Evolutionary conservation across 305 asterid genomes (phyloP), one percentile per base, ranked within the genome.

Genomic region (Euphrasia arctica): DNA sequence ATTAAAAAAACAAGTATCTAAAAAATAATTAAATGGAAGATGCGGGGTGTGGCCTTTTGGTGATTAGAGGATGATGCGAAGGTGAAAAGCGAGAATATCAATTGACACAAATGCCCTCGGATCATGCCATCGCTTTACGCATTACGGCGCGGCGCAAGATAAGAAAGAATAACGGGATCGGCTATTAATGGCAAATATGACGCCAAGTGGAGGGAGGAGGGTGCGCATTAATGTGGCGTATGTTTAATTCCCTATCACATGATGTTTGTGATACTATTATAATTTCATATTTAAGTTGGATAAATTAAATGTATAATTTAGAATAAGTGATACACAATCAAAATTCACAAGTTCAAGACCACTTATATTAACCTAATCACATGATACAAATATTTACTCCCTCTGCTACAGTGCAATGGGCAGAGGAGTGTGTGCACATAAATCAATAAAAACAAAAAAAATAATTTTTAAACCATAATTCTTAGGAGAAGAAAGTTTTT

Each of bases 111-210:
- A 9, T 56, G 64, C 66, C 77, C 80, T 61, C 27, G 1, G 3
- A 56, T 1, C 10, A 5, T 15, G 55, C 61, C 34, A 45, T 60
- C 34, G 54, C 25, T 9, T 39, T 41, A 48, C 42, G 58, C 11
- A 50, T 68, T 65, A 60, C 72, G 74, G 78, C 77, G 75, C 78
- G 70, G 82, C 83, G 85, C 62, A 73, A 65, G 75, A 62, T 71
- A 70, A 68, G 73, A 47, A 47, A 68, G 73, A 47, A 47, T 47
- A 75, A 56, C 14, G 68, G 67, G 70, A 65, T 54, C 34, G 74
- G 79, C 70, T 79, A 77, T 79, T 78, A 74, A 79, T 74, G 82
- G 84, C 59, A 72, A 79, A 77, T 76, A 74, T 52, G 86, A 70
- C 72, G 82, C 81, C 80, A 77, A 71, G 79, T 71, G 75, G 73